Base-by-base conservation (phyloP, 805 yeast species). In the Candida insectorum region DNA sequence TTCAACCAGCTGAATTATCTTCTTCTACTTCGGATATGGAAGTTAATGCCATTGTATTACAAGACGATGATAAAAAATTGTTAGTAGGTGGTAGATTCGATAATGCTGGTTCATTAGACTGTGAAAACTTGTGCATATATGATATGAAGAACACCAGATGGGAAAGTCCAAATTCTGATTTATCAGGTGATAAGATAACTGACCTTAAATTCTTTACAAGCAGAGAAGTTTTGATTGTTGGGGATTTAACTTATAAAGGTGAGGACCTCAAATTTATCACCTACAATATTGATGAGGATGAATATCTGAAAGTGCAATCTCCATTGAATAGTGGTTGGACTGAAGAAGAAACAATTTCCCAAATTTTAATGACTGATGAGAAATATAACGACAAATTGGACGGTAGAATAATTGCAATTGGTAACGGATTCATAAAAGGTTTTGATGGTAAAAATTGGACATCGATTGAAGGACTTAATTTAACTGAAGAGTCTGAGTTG, bases 81-180 rank as follows among this genome's bases (percentile, higher is more conserved):
- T 64, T 80, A 19, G 85, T 85, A 9, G 95, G 84, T 24, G 96
- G 97, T 16, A 65, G 72, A 26, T 87, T 85, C 51, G 71, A 67
- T 14, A 52, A 65, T 14, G 79, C 84, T 2, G 80, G 82, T 0
- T 60, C 75, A 4, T 58, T 71, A 20, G 55, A 60, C 16, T 88
- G 96, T 56, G 54, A 65, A 2, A 71, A 76, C 1, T 56, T 89
- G 23, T 88, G 96, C 53, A 58, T 81, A 22, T 85, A 75, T 51
- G 80, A 81, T 46, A 54, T 77, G 40, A 51, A 57, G 3, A 62
- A 67, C 20, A 60, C 73, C 0, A 60, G 79, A 14, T 81, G 95
- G 85, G 56, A 59, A 6, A 60, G 48, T 38, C 73, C 77, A 3
- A 36, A 52, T 4, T 28, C 43, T 20, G 40, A 36, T 9, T 48